Evolutionary conservation across 2,329 filamentous ascomycete species (phyloP), one percentile per base, ranked within the genome.

Genomic region (Colletotrichum lupini): DNA sequence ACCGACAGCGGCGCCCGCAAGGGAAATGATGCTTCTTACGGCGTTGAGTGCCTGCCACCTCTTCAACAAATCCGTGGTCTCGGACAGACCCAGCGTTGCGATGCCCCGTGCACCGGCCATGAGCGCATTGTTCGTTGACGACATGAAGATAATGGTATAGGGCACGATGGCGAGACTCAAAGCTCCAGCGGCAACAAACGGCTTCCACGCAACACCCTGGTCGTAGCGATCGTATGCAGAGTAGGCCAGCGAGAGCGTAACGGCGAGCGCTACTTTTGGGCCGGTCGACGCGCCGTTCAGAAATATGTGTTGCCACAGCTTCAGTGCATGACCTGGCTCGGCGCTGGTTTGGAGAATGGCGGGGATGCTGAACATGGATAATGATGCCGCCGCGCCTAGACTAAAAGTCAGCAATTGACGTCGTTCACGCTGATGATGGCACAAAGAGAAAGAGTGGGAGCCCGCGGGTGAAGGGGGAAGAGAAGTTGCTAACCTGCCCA

Each of bases 161-260:
- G 84, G 84, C 35, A 85, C 78, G 46, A 85, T 85, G 42, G 74
- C 76, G 6, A 84, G 32, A n/a, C 81, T 79, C 53, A 83, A 77
- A 11, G 67, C 76, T 12, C 76, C 83, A 0, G 81, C 83, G 1
- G 76, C 78, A 9, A 76, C 77, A 62, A 81, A 81, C 1, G 81
- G 79, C 62, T 76, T 77, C 84, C 84, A 85, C 30, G 71, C 72
- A 2, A 75, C 75, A 1, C 79, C 79, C 11, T 76, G 75, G 12
- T 76, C 58, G 32, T 72, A 71, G 2, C 79, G 77, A 35, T 81
- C 76, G 55, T 83, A 85, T 9, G 84, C 81, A 7, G 80, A 80
- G 65, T 82, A 82, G 63, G 78, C 73, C 73, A 84, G 84, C 5
- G 79, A 79, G 1, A 79, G 74, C n/a, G 81, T 78, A 9, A 81